phyloP scores from a whole-genome alignment of 2,329 filamentous ascomycete species.

The Aureobasidium subglaciale region DNA sequence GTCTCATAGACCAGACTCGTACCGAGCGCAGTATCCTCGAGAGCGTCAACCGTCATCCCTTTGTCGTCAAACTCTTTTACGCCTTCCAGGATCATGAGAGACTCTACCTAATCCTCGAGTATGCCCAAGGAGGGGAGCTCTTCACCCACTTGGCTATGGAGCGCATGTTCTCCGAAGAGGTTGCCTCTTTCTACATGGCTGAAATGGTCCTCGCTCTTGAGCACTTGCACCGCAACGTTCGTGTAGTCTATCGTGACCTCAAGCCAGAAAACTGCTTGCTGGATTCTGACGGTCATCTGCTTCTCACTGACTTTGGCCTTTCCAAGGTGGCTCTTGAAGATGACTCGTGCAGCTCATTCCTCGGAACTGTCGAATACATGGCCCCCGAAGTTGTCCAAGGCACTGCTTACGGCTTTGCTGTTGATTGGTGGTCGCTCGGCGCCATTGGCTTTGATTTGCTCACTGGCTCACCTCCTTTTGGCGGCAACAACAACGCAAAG shows the following conservation, averaged over 20 bases:
- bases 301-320: constrained; percentile 93
- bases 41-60: constrained; percentile 91
- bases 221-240: constrained; percentile 84
- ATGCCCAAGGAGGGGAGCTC: constrained; percentile 91
- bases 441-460: constrained; percentile 87
- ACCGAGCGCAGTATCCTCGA: constrained; percentile 93
- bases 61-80: constrained; percentile 96
- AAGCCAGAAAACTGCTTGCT: constrained; percentile 97
- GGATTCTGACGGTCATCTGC: constrained; percentile 81
- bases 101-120: constrained; percentile 94
- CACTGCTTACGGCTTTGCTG: constrained; percentile 83
- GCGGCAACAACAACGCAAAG: constrained; percentile 84
- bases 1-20: constrained; percentile 93
- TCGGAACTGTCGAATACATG: constrained; percentile 98
- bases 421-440: constrained; percentile 98
- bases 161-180: constrained; percentile 87
- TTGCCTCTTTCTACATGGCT: constrained; percentile 95
- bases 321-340: constrained; percentile 85
- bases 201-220: constrained; percentile 93
- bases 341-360: constrained; percentile 73
- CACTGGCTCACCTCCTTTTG: constrained; percentile 86
- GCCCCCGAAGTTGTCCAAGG: constrained; percentile 89
- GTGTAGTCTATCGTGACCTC: constrained; percentile 91
- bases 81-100: constrained; percentile 98
- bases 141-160: constrained; percentile 93